Base-by-base conservation (phyloP, 352 stramenopile species). In the Pythium dissimile region DNA sequence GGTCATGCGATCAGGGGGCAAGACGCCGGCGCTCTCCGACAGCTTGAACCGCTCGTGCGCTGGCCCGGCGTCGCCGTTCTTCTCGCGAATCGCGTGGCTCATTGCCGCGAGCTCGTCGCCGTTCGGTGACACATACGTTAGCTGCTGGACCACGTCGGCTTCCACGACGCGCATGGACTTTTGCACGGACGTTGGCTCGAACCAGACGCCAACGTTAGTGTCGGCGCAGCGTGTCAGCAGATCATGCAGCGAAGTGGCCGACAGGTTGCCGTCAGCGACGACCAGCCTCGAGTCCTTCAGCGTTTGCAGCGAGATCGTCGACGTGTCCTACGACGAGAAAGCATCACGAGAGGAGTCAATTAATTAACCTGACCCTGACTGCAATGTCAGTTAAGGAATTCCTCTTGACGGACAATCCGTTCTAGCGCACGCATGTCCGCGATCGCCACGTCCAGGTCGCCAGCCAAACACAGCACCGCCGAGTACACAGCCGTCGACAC, bases 351-450 rank as follows among this genome's bases (percentile, higher is more conserved):
- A n/a, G n/a, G n/a, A n/a, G n/a, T n/a, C n/a, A n/a, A n/a, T n/a
- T n/a, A n/a, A n/a, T n/a, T n/a, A n/a, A n/a, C n/a, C n/a, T 15
- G 10, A 16, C 46, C 23, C 12, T 20, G 11, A 16, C 20, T 10
- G 12, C 5, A 5, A 32, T 4, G 52, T 34, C 9, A 49, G 15
- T 52, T 5, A 20, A 31, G 2, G 24, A 2, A 13, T 35, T 3
- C 5, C 11, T 10, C n/a, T n/a, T n/a, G n/a, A 61, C 77, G 43
- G 66, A 94, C 77, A 59, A 93, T 86, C 15, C 80, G 66, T 34
- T 94, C 80, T 16, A 95, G 71, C 11, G 85, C 79, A 26, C 71
- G 70, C 84, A 93, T 96, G 66, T 97, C 90, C 0, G 89, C 88
- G 54, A 97, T 74, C 13, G 84, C 89, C 38, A 83, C 72, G 35